These are phyloP conservation scores for Nakazawaea sp. DNA, from an alignment of 805 yeast genomes.

Conservation along the genomic window DNA sequence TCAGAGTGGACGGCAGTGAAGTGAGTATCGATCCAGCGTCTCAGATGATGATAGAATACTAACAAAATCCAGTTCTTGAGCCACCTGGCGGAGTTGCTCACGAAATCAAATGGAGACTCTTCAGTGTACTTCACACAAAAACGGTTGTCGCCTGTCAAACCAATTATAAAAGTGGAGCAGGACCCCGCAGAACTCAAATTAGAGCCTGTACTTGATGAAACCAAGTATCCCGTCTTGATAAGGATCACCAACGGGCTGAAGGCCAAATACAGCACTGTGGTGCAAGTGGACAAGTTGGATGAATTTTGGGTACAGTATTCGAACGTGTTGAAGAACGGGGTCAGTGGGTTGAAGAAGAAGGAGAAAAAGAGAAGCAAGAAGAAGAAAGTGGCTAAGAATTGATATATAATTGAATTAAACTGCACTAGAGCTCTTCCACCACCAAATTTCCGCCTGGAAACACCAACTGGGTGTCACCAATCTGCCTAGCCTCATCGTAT, in stretches of 20 bases:
- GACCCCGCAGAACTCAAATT: constrained; percentile 6
- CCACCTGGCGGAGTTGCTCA: constrained; percentile 2
- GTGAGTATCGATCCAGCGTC: no score
- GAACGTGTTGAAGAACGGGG: constrained; percentile 60
- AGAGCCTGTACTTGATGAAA: constrained; percentile 5
- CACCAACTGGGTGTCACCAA: constrained; percentile 38
- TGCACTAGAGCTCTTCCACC: constrained; percentile 7
- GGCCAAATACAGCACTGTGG: constrained; percentile 66
- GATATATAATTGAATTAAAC: not conserved
- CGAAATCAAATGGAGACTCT: constrained; percentile 22
- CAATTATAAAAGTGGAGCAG: constrained; percentile 14
- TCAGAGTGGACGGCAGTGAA: constrained; percentile 6
- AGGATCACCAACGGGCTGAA: constrained; percentile 40
- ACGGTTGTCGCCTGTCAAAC: constrained; percentile 27
- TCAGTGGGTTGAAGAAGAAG: constrained; percentile 73
- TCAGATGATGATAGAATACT: not conserved
- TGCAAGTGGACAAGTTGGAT: constrained; percentile 53
- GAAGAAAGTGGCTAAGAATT: constrained; percentile 26
- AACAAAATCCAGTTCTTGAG: constrained; percentile 4
- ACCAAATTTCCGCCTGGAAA: constrained; percentile 35
- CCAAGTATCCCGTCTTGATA: constrained; percentile 9
- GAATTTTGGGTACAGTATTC: constrained; percentile 75
- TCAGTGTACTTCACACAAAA: constrained; percentile 58
- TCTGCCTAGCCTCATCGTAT: constrained; percentile 17
- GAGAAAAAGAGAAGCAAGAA: constrained; percentile 69